Evolutionary conservation across 2,329 filamentous ascomycete species (phyloP), one percentile per base, ranked within the genome.

Genomic region (Stenocarpella maydis): DNA sequence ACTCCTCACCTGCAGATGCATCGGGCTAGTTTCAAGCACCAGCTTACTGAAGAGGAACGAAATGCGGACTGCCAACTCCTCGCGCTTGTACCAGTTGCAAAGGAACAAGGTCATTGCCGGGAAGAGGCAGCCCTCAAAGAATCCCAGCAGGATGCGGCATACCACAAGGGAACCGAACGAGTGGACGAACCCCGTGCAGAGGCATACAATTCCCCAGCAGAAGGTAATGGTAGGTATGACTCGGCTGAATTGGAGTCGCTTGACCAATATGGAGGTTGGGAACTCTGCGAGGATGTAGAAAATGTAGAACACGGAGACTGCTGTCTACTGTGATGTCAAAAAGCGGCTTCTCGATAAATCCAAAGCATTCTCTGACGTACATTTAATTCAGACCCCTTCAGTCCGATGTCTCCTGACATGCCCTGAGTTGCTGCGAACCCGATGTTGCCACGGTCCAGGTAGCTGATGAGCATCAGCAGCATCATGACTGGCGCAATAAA

Each of bases 91-190:
- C 73, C 77, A 78, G 15, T 75, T 76, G 14, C 74, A 76, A 0
- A 78, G 55, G 24, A 76, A 74, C 19, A 77, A 73, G 0, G 75
- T 73, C 31, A 77, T 72, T 4, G 74, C 73, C 4, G 77, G 76
- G n/a, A 77, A 78, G 39, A 77, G 72, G 26, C 75, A 76, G 3
- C 76, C 77, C 60, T 78, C 77, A 12, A 74, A 74, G 1, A 77
- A 73, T 6, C 76, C 77, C 9, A 78, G 69, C 5, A 77, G 67
- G 21, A 77, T 68, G 14, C 76, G 72, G 4, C 74, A 76, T 2
- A 75, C 69, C 0, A 77, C 69, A 28, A 78, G 71, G 0, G 73
- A 70, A 2, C 71, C 73, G 49, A 76, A 77, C 3, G 75, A 74
- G 10, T 69, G 72, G 37, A 77, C 72, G 47, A 77, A 74, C 1